Base-by-base conservation (phyloP, 495 filamentous ascomycete species). In the Aspergillus campestris region DNA sequence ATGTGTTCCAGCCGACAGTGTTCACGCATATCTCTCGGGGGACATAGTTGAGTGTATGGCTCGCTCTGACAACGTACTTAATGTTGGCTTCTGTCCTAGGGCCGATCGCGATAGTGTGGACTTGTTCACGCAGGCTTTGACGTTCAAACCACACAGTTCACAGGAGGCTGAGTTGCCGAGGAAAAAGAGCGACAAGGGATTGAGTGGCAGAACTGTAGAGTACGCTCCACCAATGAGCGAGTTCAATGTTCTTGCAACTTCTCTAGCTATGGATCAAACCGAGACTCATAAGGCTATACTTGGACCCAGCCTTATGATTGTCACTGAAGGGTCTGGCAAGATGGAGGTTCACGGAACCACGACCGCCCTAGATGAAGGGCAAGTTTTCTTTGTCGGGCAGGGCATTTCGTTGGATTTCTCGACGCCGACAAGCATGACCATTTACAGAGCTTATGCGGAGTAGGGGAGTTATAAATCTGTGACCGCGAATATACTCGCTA, bases 11-110 rank as follows among this genome's bases (percentile, higher is more conserved):
- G 83, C 82, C 10, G 83, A 90, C 50, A 84, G 82, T 12, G 85
- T 89, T 42, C 84, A 90, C 53, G 85, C 85, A 1, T 89, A 89
- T 57, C 61, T 90, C 3, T 74, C 75, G 36, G 87, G 87, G 0
- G 82, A 89, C 60, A 87, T 90, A 38, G 78, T 92, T 45, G 85
- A 90, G 59, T 89, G 86, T 66, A 90, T 92, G 86, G 86, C 85
- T 3, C 79, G 86, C 14, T 83, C 76, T 30, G 83, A 90, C 63
- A 88, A 90, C 43, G 84, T 91, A 18, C 69, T 89, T 9, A 86
- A 84, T 49, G 76, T 75, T 3, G 84, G 86, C 0, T 87, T 89
- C 69, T 88, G 83, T 53, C 83, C 84, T 1, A 69, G 67, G 0
- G 67, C 77, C 0, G 75, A 84, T 18, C 69, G 82, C 28, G 74